Conservation (phyloP, 768 basidiomycete genomes). For the Lactarius hengduanensis region DNA sequence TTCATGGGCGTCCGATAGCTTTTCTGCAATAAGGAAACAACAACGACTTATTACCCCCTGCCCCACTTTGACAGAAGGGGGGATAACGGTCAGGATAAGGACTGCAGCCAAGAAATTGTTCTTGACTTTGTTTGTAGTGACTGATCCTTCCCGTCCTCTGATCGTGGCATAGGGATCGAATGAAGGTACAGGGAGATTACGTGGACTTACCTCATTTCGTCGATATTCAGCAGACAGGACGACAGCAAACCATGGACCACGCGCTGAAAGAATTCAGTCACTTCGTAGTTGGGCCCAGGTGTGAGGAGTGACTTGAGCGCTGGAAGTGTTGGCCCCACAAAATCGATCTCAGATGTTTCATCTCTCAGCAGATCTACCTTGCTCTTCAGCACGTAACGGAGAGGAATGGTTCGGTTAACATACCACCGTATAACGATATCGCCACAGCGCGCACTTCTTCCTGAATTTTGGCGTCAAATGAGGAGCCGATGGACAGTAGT, state of each 20-base stretch:
- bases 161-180: conserved; percentile 11
- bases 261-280: conserved; percentile 52
- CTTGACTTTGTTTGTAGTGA: conserved; percentile 81
- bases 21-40: conserved; percentile 82
- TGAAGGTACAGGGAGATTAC: conserved; percentile 3
- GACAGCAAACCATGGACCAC: conserved; percentile 82
- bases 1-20: conserved; percentile 66
- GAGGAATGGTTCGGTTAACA: conserved; percentile 23
- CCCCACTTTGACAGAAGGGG: conserved; percentile 63
- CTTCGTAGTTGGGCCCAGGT: conserved; percentile 45
- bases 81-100: conserved; percentile 78
- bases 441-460: conserved; percentile 81
- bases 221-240: conserved; percentile 79
- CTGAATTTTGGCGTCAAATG: conserved; percentile 52
- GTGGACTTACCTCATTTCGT: conserved; percentile 81
- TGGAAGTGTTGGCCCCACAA: conserved; percentile 78
- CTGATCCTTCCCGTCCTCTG: conserved; percentile 77
- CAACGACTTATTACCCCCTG: conserved; percentile 76
- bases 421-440: conserved; percentile 77
- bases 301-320: conserved; percentile 75
- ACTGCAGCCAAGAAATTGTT: conserved; percentile 87
- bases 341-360: conserved; percentile 74
- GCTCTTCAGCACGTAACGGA: conserved; percentile 21
- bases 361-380: conserved; percentile 76
- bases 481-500: conserved; percentile 57